Evolutionary conservation across 495 filamentous ascomycete genomes (phyloP).

Genomic region (Evernia prunastri): DNA sequence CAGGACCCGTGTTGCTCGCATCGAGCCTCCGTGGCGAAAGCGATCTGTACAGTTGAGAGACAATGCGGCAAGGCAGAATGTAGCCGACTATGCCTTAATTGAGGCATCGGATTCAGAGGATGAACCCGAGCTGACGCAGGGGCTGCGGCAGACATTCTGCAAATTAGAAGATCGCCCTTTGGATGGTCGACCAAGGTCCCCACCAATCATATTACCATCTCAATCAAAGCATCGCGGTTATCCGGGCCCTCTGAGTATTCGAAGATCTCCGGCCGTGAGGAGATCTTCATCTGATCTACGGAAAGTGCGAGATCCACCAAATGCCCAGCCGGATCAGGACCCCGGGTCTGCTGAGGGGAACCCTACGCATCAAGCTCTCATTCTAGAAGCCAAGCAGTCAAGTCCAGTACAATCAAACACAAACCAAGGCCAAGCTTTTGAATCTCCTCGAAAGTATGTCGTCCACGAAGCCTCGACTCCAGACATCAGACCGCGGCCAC

Average conservation of each 20-base stretch:
- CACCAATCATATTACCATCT: constrained; percentile 7
- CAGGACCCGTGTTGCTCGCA: neutral
- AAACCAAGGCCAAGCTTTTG: neutral
- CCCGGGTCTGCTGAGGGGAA: neutral
- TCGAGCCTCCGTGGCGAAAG: constrained; percentile 12
- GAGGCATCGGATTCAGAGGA: constrained; percentile 17
- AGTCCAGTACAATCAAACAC: neutral
- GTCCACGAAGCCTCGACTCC: neutral
- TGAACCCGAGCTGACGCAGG: constrained; percentile 15
- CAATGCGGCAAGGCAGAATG: constrained; percentile 6
- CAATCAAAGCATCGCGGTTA: constrained; percentile 1
- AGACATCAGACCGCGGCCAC: neutral
- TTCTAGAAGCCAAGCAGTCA: constrained; percentile 6
- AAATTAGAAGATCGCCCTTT: neutral
- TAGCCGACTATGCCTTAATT: neutral
- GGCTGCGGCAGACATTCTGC: constrained; percentile 17
- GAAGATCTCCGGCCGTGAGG: constrained; percentile 3
- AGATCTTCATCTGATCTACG: neutral
- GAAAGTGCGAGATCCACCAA: neutral
- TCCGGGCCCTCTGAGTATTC: neutral
- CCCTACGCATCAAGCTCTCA: neutral
- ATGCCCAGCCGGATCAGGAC: constrained; percentile 1
- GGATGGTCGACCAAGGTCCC: neutral
- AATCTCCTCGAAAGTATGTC: neutral
- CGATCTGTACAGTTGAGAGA: constrained; percentile 9